Evolutionary conservation across 2,329 filamentous ascomycete genomes (phyloP).

Genomic region (Neofusicoccum kwambonambiense): DNA sequence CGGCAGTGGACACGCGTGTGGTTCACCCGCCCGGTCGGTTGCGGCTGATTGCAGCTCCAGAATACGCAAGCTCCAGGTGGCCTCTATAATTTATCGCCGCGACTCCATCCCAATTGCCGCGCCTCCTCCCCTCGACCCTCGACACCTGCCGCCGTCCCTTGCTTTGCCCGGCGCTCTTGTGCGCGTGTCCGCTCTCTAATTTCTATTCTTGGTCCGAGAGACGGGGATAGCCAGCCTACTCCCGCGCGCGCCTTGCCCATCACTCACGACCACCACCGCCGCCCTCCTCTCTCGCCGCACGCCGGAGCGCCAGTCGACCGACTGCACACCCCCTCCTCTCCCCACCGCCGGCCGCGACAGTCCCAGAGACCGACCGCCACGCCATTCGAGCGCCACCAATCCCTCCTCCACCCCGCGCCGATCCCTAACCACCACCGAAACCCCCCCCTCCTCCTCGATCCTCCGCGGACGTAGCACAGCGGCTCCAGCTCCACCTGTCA

Average conservation of each 20-base stretch:
- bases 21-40: background rate
- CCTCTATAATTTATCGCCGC: conserved; percentile 10
- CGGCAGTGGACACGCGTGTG: background rate
- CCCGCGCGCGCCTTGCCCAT: background rate
- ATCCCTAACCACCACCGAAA: too few species aligned
- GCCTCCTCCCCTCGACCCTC: background rate
- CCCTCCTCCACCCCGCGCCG: too few species aligned
- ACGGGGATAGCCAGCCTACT: background rate
- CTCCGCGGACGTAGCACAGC: too few species aligned
- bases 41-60: conserved; percentile 4
- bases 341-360: background rate
- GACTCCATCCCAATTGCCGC: conserved; percentile 6
- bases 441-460: too few species aligned
- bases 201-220: background rate
- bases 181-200: background rate
- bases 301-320: background rate
- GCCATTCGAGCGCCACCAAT: too few species aligned
- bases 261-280: background rate
- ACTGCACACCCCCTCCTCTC: background rate
- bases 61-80: conserved; percentile 15
- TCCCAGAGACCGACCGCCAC: background rate
- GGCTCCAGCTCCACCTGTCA: too few species aligned
- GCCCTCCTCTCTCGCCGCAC: background rate
- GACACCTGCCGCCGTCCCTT: background rate
- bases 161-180: background rate